Conservation (phyloP, 1,284 basidiomycete genomes). For the Cutaneotrichosporon cyanovorans region DNA sequence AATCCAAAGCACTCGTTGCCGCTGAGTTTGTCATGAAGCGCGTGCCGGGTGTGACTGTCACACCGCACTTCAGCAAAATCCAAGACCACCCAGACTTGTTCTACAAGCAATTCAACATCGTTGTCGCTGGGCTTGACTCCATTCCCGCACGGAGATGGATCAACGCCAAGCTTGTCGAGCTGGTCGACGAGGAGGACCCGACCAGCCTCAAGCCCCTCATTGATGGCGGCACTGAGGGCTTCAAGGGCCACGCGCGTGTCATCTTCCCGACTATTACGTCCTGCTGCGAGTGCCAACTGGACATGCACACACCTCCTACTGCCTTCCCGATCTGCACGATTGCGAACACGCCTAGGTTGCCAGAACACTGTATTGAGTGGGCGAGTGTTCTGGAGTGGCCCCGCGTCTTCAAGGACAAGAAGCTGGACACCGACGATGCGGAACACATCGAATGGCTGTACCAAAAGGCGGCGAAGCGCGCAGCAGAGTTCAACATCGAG, state of each 20-base stretch:
- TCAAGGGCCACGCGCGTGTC: constrained; percentile 96
- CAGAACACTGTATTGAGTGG: constrained; percentile 99
- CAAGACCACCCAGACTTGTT: constrained; percentile 96
- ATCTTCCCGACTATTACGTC: constrained; percentile 92
- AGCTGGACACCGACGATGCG: constrained; percentile 91
- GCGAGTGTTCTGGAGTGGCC: constrained; percentile 99
- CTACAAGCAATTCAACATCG: constrained; percentile 92
- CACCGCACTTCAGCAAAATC: constrained; percentile 95
- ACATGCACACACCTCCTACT: constrained; percentile 96
- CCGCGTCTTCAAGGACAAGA: constrained; percentile 79
- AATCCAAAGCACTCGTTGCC: constrained; percentile 86
- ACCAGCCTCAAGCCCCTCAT: constrained; percentile 97
- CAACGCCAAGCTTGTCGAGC: constrained; percentile 89
- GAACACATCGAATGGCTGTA: constrained; percentile 96
- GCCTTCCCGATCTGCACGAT: constrained; percentile 98
- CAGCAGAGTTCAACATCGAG: constrained; percentile 88
- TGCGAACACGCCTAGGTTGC: constrained; percentile 94
- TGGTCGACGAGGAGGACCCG: constrained; percentile 83
- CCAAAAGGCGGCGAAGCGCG: constrained; percentile 67
- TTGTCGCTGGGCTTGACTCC: constrained; percentile 97
- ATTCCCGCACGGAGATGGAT: constrained; percentile 97
- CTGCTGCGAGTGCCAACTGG: constrained; percentile 92
- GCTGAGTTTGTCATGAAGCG: constrained; percentile 93
- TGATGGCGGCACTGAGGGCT: constrained; percentile 98
- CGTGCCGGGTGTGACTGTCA: constrained; percentile 87